These are phyloP conservation scores for Coemansia sp. DNA, from an alignment of 192 early-diverging fungal genomes.

Conservation along the genomic window DNA sequence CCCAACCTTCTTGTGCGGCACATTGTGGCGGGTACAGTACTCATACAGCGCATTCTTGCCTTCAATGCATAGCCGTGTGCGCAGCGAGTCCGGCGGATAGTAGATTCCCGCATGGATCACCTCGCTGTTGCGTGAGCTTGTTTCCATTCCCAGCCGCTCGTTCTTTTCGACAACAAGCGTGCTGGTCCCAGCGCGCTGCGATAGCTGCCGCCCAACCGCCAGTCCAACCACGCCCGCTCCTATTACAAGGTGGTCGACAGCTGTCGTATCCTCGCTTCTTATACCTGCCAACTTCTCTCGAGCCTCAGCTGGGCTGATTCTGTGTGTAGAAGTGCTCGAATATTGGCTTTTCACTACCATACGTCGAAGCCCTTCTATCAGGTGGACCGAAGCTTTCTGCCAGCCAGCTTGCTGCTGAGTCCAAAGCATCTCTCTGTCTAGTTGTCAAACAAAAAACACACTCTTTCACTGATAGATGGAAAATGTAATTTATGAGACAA, in stretches of 20 bases:
- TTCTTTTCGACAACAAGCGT: constrained; percentile 73
- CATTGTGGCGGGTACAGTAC: constrained; percentile 53
- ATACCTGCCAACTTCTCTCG: constrained; percentile 18
- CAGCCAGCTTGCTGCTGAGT: not conserved
- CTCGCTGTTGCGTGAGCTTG: constrained; percentile 83
- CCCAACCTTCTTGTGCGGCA: constrained; percentile 61
- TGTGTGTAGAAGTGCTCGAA: not conserved
- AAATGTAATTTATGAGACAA: too few relatives aligned
- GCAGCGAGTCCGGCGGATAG: constrained; percentile 73
- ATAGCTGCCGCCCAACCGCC: constrained; percentile 68
- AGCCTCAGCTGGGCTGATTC: constrained; percentile 9
- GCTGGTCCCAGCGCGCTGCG: constrained; percentile 42
- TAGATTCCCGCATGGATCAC: constrained; percentile 89
- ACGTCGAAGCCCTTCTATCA: not conserved
- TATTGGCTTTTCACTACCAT: not conserved
- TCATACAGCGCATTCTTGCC: constrained; percentile 73
- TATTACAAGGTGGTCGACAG: constrained; percentile 74
- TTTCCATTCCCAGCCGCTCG: constrained; percentile 64
- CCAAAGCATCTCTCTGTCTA: not conserved
- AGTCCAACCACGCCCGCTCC: constrained; percentile 82
- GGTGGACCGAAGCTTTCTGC: not conserved
- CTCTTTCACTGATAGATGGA: too few relatives aligned
- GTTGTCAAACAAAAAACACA: too few relatives aligned
- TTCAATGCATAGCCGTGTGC: constrained; percentile 73
- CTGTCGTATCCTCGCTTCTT: constrained; percentile 20